Conservation (phyloP, 2,329 filamentous ascomycete genomes). For the Sarocladium kiliense region DNA sequence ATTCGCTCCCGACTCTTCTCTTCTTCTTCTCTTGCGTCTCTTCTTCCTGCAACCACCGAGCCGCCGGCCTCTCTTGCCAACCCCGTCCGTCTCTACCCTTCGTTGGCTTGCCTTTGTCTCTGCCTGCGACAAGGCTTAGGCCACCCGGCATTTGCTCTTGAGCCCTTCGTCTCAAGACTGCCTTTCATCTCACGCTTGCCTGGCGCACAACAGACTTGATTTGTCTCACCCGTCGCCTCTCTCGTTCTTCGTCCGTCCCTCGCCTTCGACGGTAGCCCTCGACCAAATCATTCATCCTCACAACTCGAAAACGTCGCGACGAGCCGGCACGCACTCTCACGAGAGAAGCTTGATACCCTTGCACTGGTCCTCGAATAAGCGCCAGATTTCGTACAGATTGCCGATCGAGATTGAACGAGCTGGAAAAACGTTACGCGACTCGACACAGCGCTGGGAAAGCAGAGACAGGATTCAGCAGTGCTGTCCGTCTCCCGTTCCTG, state of each 20-base stretch:
- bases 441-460: not conserved
- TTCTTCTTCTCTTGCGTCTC: slow-evolving; percentile 10
- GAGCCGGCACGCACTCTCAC: not conserved
- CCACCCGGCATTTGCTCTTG: not conserved
- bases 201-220: not conserved
- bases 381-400: not conserved
- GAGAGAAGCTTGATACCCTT: not conserved
- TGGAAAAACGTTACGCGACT: not conserved
- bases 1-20: slow-evolving; percentile 3
- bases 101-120: slow-evolving; percentile 4
- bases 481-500: slow-evolving; percentile 30
- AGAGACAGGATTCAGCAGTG: slow-evolving; percentile 45
- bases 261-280: not conserved
- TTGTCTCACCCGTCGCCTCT: not conserved
- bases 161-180: not conserved
- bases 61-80: slow-evolving; percentile 2
- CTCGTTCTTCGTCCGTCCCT: not conserved
- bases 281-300: not conserved
- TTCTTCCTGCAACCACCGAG: slow-evolving; percentile 1
- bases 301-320: not conserved
- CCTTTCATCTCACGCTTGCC: not conserved
- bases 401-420: not conserved
- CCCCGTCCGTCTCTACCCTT: not conserved
- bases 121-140: slow-evolving; percentile 4
- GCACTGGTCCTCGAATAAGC: not conserved